A percentile compares a stretch with the other conserved stretches of the same genome.
Evolutionary conservation across 2,329 filamentous ascomycete genomes (phyloP).

Genomic region (Fusarium xyrophilum): DNA sequence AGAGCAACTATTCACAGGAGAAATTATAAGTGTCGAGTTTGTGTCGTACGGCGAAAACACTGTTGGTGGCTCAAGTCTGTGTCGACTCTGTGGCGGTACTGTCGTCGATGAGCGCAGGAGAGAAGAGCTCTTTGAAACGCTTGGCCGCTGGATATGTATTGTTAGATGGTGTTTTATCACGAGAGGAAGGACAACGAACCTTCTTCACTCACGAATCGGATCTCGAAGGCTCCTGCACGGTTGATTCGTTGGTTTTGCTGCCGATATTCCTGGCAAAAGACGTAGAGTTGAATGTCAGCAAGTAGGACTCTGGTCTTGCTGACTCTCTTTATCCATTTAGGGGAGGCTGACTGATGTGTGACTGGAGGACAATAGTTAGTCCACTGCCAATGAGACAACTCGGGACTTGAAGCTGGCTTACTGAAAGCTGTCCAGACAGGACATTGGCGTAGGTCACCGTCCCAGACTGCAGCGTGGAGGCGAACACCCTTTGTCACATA

Average conservation of each 20-base stretch:
- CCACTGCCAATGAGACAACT: neutral
- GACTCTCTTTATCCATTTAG: slow-evolving; percentile 59
- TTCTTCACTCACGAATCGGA: slow-evolving; percentile 55
- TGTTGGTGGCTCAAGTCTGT: slow-evolving; percentile 5
- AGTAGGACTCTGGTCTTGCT: slow-evolving; percentile 58
- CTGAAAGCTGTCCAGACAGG: slow-evolving; percentile 71
- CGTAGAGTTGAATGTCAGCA: slow-evolving; percentile 62
- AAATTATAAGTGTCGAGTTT: slow-evolving; percentile 3
- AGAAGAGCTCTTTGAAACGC: slow-evolving; percentile 53
- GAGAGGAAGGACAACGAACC: slow-evolving; percentile 39
- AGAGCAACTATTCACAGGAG: neutral
- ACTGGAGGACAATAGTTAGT: slow-evolving; percentile 48
- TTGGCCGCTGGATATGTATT: slow-evolving; percentile 32
- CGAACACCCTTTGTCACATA: slow-evolving; percentile 55
- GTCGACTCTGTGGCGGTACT: slow-evolving; percentile 27
- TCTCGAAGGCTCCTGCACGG: slow-evolving; percentile 57
- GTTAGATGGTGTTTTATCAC: slow-evolving; percentile 7
- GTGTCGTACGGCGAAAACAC: neutral
- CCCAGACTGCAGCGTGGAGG: slow-evolving; percentile 63
- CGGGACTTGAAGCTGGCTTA: slow-evolving; percentile 43
- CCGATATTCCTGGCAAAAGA: slow-evolving; percentile 64
- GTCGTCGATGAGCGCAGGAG: slow-evolving; percentile 30
- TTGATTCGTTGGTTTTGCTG: slow-evolving; percentile 60
- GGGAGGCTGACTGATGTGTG: slow-evolving; percentile 57
- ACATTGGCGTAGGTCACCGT: slow-evolving; percentile 60